Conservation (phyloP, 768 basidiomycete genomes). For the Auriscalpium orientale region DNA sequence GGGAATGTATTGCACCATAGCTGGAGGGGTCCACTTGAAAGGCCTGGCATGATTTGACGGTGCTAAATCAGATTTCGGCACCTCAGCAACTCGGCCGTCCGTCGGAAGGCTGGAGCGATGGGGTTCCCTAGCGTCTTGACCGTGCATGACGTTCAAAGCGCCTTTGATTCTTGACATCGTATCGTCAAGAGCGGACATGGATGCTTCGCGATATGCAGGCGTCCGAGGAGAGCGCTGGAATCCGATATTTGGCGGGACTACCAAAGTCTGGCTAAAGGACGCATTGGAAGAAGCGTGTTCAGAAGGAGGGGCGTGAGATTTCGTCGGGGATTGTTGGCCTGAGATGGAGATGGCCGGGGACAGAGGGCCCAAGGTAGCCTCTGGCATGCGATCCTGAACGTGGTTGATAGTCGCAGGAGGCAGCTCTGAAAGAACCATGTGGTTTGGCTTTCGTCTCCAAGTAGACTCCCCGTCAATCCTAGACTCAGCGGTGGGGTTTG, state of each 20-base stretch:
- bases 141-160: slow-evolving; percentile 63
- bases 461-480: slow-evolving; percentile 29
- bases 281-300: slow-evolving; percentile 2
- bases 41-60: slow-evolving; percentile 8
- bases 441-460: slow-evolving; percentile 35
- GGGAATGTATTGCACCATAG: background rate
- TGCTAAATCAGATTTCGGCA: no score
- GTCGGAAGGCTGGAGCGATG: slow-evolving; percentile 3
- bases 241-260: background rate
- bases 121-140: slow-evolving; percentile 26
- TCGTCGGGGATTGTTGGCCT: background rate
- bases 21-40: slow-evolving; percentile 23
- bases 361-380: background rate
- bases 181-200: slow-evolving; percentile 74
- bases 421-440: slow-evolving; percentile 5
- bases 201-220: slow-evolving; percentile 35
- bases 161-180: slow-evolving; percentile 83
- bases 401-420: background rate
- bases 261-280: slow-evolving; percentile 3
- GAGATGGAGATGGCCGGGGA: background rate
- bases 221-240: slow-evolving; percentile 19
- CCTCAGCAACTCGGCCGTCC: background rate
- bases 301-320: background rate
- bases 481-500: background rate
- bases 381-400: slow-evolving; percentile 1